Percentiles rank a stretch among this genome's conserved stretches.
Evolutionary conservation across 2,329 filamentous ascomycete species (phyloP).

Genomic region (Penicillium sclerotigenum): DNA sequence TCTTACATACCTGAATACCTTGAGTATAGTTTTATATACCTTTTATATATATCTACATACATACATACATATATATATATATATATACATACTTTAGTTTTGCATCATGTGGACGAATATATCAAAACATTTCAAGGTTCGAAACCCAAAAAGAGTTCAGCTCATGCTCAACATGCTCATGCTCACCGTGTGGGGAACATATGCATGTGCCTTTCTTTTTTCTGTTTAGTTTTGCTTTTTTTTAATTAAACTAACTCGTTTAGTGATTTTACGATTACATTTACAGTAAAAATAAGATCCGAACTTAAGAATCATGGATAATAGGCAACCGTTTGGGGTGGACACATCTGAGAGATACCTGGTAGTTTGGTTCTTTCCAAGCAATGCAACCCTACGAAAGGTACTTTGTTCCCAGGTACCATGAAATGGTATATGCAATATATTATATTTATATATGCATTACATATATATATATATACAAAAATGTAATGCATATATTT

Average conservation of each 20-base stretch:
- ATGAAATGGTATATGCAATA: not conserved
- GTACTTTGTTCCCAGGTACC: conserved; percentile 1
- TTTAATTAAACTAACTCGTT: not conserved
- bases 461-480: too few relatives aligned
- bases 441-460: too few relatives aligned
- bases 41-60: not conserved
- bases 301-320: not conserved
- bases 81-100: not conserved
- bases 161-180: not conserved
- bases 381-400: not conserved
- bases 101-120: not conserved
- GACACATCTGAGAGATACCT: not conserved
- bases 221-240: not conserved
- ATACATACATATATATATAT: not conserved
- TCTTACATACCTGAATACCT: not conserved
- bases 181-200: not conserved
- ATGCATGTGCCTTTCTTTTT: not conserved
- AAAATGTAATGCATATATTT: too few relatives aligned
- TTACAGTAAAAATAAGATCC: not conserved
- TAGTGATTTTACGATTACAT: not conserved
- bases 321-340: conserved; percentile 2
- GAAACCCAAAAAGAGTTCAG: not conserved
- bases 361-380: not conserved
- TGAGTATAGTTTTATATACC: too few relatives aligned
- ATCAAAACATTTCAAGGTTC: not conserved